Percentiles rank a stretch among this genome's conserved stretches.
Evolutionary conservation across 163 green algal species (phyloP).

Genomic region (Coccomyxa subellipsoidea): DNA sequence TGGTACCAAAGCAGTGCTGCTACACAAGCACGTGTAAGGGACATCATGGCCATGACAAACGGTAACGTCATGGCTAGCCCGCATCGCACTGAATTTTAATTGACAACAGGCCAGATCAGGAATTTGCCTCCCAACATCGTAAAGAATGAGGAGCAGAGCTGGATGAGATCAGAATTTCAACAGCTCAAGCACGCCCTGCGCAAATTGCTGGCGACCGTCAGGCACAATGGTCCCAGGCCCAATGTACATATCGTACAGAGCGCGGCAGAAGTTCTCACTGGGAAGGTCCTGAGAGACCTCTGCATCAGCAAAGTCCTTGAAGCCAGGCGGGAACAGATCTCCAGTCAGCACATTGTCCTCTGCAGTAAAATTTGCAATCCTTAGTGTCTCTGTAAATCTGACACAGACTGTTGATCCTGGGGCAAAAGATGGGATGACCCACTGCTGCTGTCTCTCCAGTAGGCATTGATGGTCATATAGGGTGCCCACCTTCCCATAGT

Average conservation of each 20-base stretch:
- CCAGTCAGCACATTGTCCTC: background rate
- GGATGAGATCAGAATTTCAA: background rate
- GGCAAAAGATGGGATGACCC: no score
- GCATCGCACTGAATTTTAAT: no score
- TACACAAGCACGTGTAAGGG: no score
- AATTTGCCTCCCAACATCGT: no score
- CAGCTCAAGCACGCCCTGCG: background rate
- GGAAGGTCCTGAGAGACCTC: background rate
- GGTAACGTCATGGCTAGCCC: no score
- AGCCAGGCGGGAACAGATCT: background rate
- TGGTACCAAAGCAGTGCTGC: no score
- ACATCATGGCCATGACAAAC: no score
- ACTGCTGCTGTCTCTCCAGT: no score
- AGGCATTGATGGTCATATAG: background rate
- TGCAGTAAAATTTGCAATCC: background rate
- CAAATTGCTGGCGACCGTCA: background rate
- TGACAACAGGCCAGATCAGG: no score
- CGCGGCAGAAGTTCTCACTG: slow-evolving; percentile 28
- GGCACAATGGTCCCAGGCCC: background rate
- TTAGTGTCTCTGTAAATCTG: no score
- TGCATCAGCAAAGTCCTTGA: slow-evolving; percentile 4
- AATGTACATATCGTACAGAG: slow-evolving; percentile 28
- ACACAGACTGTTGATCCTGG: no score
- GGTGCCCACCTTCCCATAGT: slow-evolving; percentile 5
- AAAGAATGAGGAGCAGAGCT: no score